These are phyloP conservation scores for Phytopythium kandeliae DNA, from an alignment of 352 stramenopile species.

Conservation along the genomic window DNA sequence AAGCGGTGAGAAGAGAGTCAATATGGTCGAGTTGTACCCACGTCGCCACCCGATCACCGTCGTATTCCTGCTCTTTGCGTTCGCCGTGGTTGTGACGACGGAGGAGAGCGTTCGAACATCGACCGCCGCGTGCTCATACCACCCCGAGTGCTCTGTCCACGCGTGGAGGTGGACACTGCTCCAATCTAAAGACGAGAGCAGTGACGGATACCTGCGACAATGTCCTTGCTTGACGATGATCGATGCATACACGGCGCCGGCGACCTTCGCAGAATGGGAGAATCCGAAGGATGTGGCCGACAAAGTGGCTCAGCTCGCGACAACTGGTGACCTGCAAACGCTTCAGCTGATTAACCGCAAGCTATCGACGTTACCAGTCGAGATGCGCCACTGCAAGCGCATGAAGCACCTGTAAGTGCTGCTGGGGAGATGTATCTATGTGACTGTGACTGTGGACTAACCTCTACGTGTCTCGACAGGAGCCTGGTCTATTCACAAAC, in stretches of 20 bases:
- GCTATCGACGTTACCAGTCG: slow-evolving; percentile 8
- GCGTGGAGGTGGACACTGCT: slow-evolving; percentile 15
- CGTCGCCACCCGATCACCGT: slow-evolving; percentile 11
- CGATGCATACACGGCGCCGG: slow-evolving; percentile 8
- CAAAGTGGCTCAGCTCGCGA: slow-evolving; percentile 10
- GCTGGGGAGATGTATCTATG: too few species aligned
- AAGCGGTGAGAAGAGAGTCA: background rate
- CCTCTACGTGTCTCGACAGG: background rate
- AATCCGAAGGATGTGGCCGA: slow-evolving; percentile 7
- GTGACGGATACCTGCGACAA: background rate
- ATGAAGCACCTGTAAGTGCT: slow-evolving; percentile 8
- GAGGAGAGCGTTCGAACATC: slow-evolving; percentile 12
- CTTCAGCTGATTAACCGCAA: slow-evolving; percentile 13
- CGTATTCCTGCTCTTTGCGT: slow-evolving; percentile 9
- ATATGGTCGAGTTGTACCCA: slow-evolving; percentile 8
- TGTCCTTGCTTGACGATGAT: slow-evolving; percentile 17
- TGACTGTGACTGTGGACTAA: background rate
- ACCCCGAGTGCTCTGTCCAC: slow-evolving; percentile 18
- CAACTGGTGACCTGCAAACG: slow-evolving; percentile 7
- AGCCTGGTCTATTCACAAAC: slow-evolving; percentile 7
- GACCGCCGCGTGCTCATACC: background rate
- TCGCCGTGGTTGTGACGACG: slow-evolving; percentile 8
- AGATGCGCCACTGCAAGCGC: slow-evolving; percentile 6
- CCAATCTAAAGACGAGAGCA: background rate
- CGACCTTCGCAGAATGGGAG: slow-evolving; percentile 9